A percentile compares a stretch with the other conserved stretches of the same genome.
phyloP scores from a whole-genome alignment of 2,329 filamentous ascomycete species.

The Alternaria ventricosa region DNA sequence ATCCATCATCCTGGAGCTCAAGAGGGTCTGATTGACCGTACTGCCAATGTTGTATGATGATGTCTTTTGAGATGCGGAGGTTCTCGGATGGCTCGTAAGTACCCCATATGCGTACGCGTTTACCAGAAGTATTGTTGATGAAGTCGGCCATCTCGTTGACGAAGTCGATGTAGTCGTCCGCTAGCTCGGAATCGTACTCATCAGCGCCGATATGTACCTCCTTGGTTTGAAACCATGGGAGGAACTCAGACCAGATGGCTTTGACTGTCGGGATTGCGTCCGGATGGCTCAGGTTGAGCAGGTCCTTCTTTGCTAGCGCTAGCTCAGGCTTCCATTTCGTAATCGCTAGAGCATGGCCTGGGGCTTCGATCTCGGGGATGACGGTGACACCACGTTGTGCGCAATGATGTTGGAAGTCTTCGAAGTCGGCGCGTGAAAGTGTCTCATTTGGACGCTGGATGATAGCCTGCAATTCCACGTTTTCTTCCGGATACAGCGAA shows the following conservation, averaged over 20 bases:
- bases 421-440: slow-evolving; percentile 42
- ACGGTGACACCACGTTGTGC: slow-evolving; percentile 46
- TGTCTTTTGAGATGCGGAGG: slow-evolving; percentile 48
- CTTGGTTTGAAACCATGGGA: slow-evolving; percentile 49
- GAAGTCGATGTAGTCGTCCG: slow-evolving; percentile 48
- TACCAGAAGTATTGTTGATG: slow-evolving; percentile 38
- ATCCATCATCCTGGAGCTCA: slow-evolving; percentile 46
- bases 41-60: slow-evolving; percentile 58
- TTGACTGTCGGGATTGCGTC: slow-evolving; percentile 47
- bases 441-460: slow-evolving; percentile 47
- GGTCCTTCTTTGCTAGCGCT: slow-evolving; percentile 44
- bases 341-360: slow-evolving; percentile 46
- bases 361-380: slow-evolving; percentile 48
- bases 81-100: slow-evolving; percentile 54
- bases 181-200: slow-evolving; percentile 44
- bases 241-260: slow-evolving; percentile 47
- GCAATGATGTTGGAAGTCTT: slow-evolving; percentile 45
- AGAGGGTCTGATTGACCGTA: slow-evolving; percentile 57
- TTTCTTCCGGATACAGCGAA: slow-evolving; percentile 48
- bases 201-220: slow-evolving; percentile 49
- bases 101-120: slow-evolving; percentile 48
- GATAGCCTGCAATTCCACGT: slow-evolving; percentile 41
- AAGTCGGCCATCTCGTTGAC: slow-evolving; percentile 47
- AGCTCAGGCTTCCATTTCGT: slow-evolving; percentile 51
- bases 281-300: slow-evolving; percentile 46